phyloP scores from a whole-genome alignment of 805 yeast species.

The Vanderwaltozyma tropicalis region DNA sequence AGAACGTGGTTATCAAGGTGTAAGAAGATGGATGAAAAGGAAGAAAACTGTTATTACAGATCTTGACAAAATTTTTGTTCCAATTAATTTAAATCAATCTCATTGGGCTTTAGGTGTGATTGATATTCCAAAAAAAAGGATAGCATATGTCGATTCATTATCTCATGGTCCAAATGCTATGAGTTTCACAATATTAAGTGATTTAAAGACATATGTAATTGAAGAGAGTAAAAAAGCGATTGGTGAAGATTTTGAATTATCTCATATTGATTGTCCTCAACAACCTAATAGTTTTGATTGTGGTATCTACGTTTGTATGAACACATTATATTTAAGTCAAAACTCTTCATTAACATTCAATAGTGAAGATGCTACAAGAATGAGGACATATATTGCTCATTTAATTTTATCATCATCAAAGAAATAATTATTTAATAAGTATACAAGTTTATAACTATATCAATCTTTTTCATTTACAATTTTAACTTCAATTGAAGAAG shows the following conservation, averaged over 20 bases:
- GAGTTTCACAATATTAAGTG: slow-evolving; percentile 31
- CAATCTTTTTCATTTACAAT: no score
- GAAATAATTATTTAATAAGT: background rate
- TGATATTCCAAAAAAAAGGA: slow-evolving; percentile 46
- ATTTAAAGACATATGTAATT: slow-evolving; percentile 50
- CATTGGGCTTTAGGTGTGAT: slow-evolving; percentile 91
- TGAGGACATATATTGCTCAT: slow-evolving; percentile 42
- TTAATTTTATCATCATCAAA: slow-evolving; percentile 12
- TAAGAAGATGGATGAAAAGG: slow-evolving; percentile 73
- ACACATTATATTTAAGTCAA: slow-evolving; percentile 51
- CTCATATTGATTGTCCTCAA: slow-evolving; percentile 52
- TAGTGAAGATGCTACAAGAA: slow-evolving; percentile 56
- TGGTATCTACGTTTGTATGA: slow-evolving; percentile 85
- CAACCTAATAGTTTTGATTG: slow-evolving; percentile 90
- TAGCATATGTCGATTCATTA: slow-evolving; percentile 73
- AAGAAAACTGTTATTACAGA: slow-evolving; percentile 56
- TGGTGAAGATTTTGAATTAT: slow-evolving; percentile 27
- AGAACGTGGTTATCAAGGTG: slow-evolving; percentile 68
- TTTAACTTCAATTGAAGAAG: no score
- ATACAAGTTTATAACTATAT: background rate
- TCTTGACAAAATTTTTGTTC: slow-evolving; percentile 61
- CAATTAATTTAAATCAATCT: slow-evolving; percentile 70
- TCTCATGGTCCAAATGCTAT: slow-evolving; percentile 30
- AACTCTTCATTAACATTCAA: slow-evolving; percentile 41
- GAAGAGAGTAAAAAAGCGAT: slow-evolving; percentile 47